A percentile compares a stretch with the other conserved stretches of the same genome.
Evolutionary conservation across 2,329 filamentous ascomycete species (phyloP).

Genomic region (Microascus cirrosus): DNA sequence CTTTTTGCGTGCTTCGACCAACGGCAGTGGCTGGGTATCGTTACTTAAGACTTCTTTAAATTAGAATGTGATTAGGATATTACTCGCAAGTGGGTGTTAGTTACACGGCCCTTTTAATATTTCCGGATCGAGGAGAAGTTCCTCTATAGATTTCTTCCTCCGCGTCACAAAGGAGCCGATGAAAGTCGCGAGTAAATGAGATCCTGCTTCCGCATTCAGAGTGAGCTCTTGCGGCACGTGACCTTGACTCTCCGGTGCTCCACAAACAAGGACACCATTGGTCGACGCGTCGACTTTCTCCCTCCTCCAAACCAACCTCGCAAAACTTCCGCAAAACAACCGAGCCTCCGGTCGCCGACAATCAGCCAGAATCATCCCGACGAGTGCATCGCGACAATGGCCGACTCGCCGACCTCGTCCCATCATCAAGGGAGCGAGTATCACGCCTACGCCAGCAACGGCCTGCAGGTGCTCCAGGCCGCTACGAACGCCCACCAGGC

Average conservation of each 20-base stretch:
- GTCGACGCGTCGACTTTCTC: not conserved
- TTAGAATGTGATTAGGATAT: not conserved
- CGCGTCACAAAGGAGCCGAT: too few relatives aligned
- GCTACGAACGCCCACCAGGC: conserved; percentile 31
- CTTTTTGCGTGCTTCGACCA: not conserved
- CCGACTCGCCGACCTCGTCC: not conserved
- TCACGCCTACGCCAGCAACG: conserved; percentile 33
- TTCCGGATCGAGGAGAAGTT: not conserved
- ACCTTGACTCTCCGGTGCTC: not conserved
- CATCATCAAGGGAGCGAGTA: not conserved
- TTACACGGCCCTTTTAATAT: not conserved
- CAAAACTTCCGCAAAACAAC: conserved; percentile 5
- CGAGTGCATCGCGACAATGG: conserved; percentile 2
- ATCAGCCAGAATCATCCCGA: conserved; percentile 6
- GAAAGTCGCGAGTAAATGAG: not conserved
- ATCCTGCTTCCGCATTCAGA: too few relatives aligned
- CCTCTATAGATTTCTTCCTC: too few relatives aligned
- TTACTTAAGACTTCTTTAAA: not conserved
- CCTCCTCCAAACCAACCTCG: not conserved
- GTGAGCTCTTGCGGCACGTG: not conserved
- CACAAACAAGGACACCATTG: not conserved
- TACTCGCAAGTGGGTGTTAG: not conserved
- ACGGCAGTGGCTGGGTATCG: not conserved
- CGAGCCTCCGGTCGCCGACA: conserved; percentile 4
- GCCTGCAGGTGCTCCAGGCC: conserved; percentile 32